Evolutionary conservation across 352 stramenopile genomes (phyloP).

Genomic region (Phytophthora meadii): DNA sequence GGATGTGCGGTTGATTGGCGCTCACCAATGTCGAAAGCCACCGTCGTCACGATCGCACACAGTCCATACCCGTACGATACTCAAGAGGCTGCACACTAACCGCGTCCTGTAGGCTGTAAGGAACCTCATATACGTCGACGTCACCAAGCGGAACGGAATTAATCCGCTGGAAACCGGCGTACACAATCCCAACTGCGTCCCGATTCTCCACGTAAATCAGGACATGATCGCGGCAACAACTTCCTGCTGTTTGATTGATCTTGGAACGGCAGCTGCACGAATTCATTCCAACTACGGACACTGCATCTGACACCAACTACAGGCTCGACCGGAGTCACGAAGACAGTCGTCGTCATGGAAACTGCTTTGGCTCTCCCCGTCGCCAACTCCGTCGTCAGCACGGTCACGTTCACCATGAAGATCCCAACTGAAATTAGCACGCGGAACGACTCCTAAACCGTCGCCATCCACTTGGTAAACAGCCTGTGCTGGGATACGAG

Average conservation of each 20-base stretch:
- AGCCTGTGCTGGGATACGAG: slow-evolving; percentile 4
- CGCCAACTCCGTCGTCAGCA: slow-evolving; percentile 43
- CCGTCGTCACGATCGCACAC: slow-evolving; percentile 52
- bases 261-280: slow-evolving; percentile 54
- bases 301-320: slow-evolving; percentile 20
- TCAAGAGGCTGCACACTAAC: slow-evolving; percentile 39
- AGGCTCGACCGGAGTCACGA: slow-evolving; percentile 43
- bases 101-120: slow-evolving; percentile 34
- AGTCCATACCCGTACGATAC: slow-evolving; percentile 40
- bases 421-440: slow-evolving; percentile 52
- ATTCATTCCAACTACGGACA: slow-evolving; percentile 36
- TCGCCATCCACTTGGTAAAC: slow-evolving; percentile 23
- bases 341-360: slow-evolving; percentile 25
- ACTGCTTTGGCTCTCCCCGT: slow-evolving; percentile 34
- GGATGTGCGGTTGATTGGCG: slow-evolving; percentile 39
- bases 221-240: slow-evolving; percentile 44
- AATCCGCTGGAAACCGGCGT: slow-evolving; percentile 40
- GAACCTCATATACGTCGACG: slow-evolving; percentile 44
- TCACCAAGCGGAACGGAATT: slow-evolving; percentile 25
- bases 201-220: slow-evolving; percentile 49
- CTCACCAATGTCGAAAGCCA: slow-evolving; percentile 44
- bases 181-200: slow-evolving; percentile 45
- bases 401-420: slow-evolving; percentile 45
- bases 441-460: slow-evolving; percentile 35
- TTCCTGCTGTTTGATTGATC: slow-evolving; percentile 36